Evolutionary conservation across 345 rosid species (phyloP), one percentile per base, ranked within the genome.

Genomic region (Bruguiera gymnorhiza): DNA sequence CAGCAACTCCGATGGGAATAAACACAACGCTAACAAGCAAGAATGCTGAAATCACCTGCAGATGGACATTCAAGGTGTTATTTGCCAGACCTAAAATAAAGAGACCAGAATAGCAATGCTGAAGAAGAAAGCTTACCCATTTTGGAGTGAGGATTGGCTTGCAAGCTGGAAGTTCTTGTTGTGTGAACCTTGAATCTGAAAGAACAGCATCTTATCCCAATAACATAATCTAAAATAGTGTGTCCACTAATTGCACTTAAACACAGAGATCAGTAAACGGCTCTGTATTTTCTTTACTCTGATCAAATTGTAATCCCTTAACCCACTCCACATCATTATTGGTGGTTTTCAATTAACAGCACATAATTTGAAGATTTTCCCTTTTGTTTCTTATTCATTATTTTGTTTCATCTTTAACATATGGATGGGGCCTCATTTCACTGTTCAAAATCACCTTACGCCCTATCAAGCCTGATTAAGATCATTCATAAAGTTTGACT

Each of bases 141-240:
- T 84, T 62, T 26, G 97, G 99, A 1, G 98, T 95, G 27, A 95
- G 97, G 70, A 95, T 92, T 23, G 99, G 99, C 78, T 95, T 95
- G 85, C 99, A 95, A 65, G 99, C 99, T 5, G 98, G 91, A 74
- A 95, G 98, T 78, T 95, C 99, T 70, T 92, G 99, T 64, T 95
- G 99, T 29, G 96, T 88, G 79, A 95, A 95, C 75, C 71, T 90
- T 8, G 98, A 95, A 83, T 92, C 99, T 95, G 89, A 63, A 77
- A 73, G 64, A 53, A 29, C 66, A 55, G 30, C 16, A 39, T 43
- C 15, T 19, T 34, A 8, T 32, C 18, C 24, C 32, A 8, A 53
- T 48, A 21, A 39, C 11, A 23, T 23, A 55, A n/a, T 55, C 29
- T 55, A 13, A 23, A 11, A 23, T 55, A 23, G 24, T n/a, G 18